Base-by-base conservation (phyloP, 2,329 filamentous ascomycete genomes). In the Phialocephala subalpina region DNA sequence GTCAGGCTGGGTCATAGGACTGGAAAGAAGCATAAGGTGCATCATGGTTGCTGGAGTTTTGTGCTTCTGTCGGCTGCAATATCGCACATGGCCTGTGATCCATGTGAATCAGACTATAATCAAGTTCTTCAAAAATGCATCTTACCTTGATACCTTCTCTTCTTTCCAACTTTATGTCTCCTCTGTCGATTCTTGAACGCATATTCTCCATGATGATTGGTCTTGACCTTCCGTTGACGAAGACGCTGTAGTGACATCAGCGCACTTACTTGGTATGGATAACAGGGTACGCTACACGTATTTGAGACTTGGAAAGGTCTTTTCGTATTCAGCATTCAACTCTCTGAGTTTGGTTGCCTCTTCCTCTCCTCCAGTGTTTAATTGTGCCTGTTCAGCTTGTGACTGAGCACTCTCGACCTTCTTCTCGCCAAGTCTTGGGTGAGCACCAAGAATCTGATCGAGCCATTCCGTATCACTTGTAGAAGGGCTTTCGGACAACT, bases 401-500 rank as follows among this genome's bases (percentile, higher is more conserved):
- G 92, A 96, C 79, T 94, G 87, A 60, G 87, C 90, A 73, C 92
- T 97, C n/a, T 93, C 90, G 47, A 94, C 88, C 76, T 90, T 92
- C 78, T 91, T 90, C 73, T 90, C 91, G 14, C 94, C 94, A 9
- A 97, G 85, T 2, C 94, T 87, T 0, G 94, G 94, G 77, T 97
- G 94, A 9, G 92, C 90, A 60, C 88, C 89, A 1, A 97, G 82
- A 65, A 97, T 94, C 18, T 83, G 82, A 52, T 93, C 86, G 0
- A 97, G 84, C 67, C 83, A 86, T 58, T 80, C 74, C 7, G 81
- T 84, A 67, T 89, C 84, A 42, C 81, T 80, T 22, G 82, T 78
- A 8, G 79, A 83, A 35, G 78, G 77, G 8, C 83, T 84, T 3
- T 84, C 82, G 9, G 84, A 82, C 2, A 94, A 83, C 1, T 83